Percentiles rank a stretch among this genome's conserved stretches.
Conservation (phyloP, 495 filamentous ascomycete species). For the Aspergillus affinis region DNA sequence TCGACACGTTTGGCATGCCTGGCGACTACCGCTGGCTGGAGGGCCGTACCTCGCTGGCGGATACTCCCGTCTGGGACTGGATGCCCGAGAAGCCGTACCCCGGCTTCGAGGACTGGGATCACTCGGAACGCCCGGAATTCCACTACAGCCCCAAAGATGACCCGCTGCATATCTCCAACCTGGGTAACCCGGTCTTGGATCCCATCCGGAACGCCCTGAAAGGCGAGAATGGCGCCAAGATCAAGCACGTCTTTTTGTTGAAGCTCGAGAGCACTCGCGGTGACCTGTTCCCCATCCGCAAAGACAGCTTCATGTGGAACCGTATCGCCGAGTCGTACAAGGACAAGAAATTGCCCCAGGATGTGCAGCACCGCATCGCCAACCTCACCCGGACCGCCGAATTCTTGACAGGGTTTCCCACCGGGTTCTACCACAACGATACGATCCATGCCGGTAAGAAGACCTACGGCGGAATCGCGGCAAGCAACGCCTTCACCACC, state of each 20-base stretch:
- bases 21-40: slow-evolving; percentile 26
- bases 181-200: slow-evolving; percentile 39
- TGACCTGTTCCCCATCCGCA: slow-evolving; percentile 50
- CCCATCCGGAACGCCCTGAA: slow-evolving; percentile 31
- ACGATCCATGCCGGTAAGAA: slow-evolving; percentile 8
- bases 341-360: slow-evolving; percentile 28
- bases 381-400: slow-evolving; percentile 45
- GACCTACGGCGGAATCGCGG: slow-evolving; percentile 42
- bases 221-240: slow-evolving; percentile 34
- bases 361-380: slow-evolving; percentile 31
- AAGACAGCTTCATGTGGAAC: slow-evolving; percentile 40
- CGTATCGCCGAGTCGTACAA: slow-evolving; percentile 37
- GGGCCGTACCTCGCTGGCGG: slow-evolving; percentile 21
- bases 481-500: slow-evolving; percentile 42
- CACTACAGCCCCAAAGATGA: slow-evolving; percentile 42
- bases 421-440: slow-evolving; percentile 35
- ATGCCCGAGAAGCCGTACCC: slow-evolving; percentile 25
- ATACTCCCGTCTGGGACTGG: slow-evolving; percentile 29
- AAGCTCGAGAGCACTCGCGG: slow-evolving; percentile 50
- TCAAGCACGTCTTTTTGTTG: slow-evolving; percentile 49
- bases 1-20: slow-evolving; percentile 26
- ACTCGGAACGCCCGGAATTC: slow-evolving; percentile 13
- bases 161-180: slow-evolving; percentile 48
- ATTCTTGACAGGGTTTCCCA: slow-evolving; percentile 40
- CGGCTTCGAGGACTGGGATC: slow-evolving; percentile 40